Evolutionary conservation across 352 stramenopile species (phyloP).

Genomic region (Poterioochromonas sp.): DNA sequence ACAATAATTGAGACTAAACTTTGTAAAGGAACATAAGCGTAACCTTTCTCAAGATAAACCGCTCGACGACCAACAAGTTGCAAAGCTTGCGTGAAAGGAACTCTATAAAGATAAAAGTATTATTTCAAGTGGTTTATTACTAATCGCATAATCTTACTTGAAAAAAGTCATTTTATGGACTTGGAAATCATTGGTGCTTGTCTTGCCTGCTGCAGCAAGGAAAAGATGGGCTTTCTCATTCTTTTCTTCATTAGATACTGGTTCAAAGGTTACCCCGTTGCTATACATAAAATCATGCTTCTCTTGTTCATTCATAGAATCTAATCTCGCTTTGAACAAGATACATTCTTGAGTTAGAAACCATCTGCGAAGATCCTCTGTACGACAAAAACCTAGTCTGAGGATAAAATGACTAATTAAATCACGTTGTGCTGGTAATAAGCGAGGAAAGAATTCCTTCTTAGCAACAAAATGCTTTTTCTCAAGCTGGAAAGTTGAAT

Average conservation of each 20-base stretch:
- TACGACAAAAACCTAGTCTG: slow-evolving; percentile 90
- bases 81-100: slow-evolving; percentile 91
- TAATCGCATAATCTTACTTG: no score
- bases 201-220: not conserved
- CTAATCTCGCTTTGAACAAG: slow-evolving; percentile 76
- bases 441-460: not conserved
- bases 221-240: slow-evolving; percentile 50
- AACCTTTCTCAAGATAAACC: slow-evolving; percentile 83
- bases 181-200: not conserved
- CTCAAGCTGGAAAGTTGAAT: not conserved
- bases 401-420: slow-evolving; percentile 95
- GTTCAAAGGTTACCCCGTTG: slow-evolving; percentile 52
- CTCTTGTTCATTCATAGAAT: slow-evolving; percentile 42
- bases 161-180: no score
- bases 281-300: slow-evolving; percentile 46
- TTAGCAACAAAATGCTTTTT: not conserved
- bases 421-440: slow-evolving; percentile 45
- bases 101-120: slow-evolving; percentile 92
- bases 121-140: no score
- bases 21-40: slow-evolving; percentile 87
- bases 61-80: slow-evolving; percentile 73
- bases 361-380: slow-evolving; percentile 92
- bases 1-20: slow-evolving; percentile 87
- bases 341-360: slow-evolving; percentile 57
- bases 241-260: slow-evolving; percentile 59